Evolutionary conservation across 306 rosid genomes (phyloP), one percentile per base, ranked within the genome.

Genomic region (Malus asiatica): DNA sequence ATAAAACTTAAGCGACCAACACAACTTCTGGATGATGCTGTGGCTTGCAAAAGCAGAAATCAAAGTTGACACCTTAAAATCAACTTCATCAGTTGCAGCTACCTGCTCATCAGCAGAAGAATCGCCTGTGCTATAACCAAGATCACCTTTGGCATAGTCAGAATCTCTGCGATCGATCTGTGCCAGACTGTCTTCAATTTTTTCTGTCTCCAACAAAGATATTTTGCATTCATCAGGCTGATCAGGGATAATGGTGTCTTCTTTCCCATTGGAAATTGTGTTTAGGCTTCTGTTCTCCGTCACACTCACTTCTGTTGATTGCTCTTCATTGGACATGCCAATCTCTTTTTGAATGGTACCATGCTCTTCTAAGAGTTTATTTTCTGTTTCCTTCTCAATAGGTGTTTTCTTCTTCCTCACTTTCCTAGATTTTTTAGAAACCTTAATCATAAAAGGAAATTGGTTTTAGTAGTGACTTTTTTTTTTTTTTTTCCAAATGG

Each of bases 1-100:
- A 83, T 94, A 94, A 86, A 94, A 94, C 89, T 92, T 94, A 69
- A 94, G 98, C 87, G 90, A 78, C 97, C 98, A 94, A 78, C 98
- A 92, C 55, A 89, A 63, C 72, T 88, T 92, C 85, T 94, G 93
- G 84, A 94, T 87, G 71, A 90, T 78, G 81, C n/a, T 84, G 86
- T 88, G 86, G 84, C 79, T 89, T 75, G 89, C 93, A 76, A 90
- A 89, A 73, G 96, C 83, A 74, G 98, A 92, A 45, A 92, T 77
- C 68, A 94, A 75, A 53, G 83, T 81, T 80, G 98, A 90, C 76
- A 88, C 88, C 38, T 85, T 90, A 81, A 92, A 90, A 89, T 94
- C 98, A 80, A 92, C 98, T 84, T 94, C 98, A 80, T 73, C 74
- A 73, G 73, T 80, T 71, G 83, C 86, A 84, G 88, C 75, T 76